phyloP scores from a whole-genome alignment of 1,284 basidiomycete species.

The Schizopora paradoxa region DNA sequence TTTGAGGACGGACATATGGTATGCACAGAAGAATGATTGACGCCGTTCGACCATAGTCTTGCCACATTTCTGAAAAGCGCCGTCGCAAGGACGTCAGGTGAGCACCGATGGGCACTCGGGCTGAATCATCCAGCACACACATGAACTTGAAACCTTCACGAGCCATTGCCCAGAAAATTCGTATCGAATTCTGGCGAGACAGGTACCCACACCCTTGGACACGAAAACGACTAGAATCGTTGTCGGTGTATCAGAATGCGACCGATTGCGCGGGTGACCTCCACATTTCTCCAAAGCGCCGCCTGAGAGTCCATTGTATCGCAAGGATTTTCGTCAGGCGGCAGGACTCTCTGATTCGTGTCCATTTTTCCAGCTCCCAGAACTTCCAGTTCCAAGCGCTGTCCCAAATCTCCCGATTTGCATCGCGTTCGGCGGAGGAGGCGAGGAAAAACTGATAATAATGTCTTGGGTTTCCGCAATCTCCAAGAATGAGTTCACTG shows the following conservation, averaged over 20 bases:
- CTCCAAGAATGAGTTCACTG: conserved; percentile 28
- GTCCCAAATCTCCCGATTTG: conserved; percentile 28
- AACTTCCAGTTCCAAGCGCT: conserved; percentile 8
- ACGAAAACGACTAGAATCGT: no score
- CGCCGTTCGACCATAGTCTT: no score
- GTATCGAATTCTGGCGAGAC: no score
- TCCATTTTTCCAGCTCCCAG: conserved; percentile 13
- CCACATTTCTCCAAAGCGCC: conserved; percentile 13
- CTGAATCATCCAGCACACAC: no score
- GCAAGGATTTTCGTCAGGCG: conserved; percentile 7
- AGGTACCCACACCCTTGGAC: no score
- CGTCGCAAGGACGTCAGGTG: no score
- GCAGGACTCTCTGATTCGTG: conserved; percentile 6
- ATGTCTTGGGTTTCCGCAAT: conserved; percentile 39
- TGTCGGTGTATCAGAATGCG: conserved; percentile 10
- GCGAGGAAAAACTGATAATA: conserved; percentile 48
- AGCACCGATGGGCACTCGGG: no score
- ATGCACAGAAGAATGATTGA: no score
- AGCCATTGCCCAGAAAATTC: no score
- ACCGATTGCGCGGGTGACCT: conserved; percentile 9
- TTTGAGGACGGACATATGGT: no score
- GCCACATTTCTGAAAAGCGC: no score
- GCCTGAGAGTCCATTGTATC: conserved; percentile 7
- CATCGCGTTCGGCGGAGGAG: conserved; percentile 24
- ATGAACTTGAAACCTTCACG: no score